phyloP scores from a whole-genome alignment of 129 eudicot species.

The Artemisia argyi region DNA sequence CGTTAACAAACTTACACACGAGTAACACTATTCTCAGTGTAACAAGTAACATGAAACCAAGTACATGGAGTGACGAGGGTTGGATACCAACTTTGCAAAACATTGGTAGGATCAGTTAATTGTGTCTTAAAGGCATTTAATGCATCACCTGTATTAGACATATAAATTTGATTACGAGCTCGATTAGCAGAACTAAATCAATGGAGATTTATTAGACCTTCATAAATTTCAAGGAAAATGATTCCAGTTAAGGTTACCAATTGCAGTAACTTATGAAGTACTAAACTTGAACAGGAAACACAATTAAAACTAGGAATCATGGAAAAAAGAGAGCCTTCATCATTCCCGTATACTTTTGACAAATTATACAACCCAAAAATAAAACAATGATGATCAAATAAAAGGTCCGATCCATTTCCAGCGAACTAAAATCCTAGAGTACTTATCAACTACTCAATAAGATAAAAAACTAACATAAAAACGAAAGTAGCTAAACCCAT shows the following conservation, averaged over 20 bases:
- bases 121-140: constrained; percentile 52
- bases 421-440: constrained; percentile 26
- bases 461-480: background rate
- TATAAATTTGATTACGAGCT: constrained; percentile 2
- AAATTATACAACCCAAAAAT: constrained; percentile 32
- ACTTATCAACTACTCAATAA: constrained; percentile 16
- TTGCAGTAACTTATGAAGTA: background rate
- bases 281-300: background rate
- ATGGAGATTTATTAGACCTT: background rate
- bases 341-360: constrained; percentile 40
- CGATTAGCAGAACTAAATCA: background rate
- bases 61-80: constrained; percentile 69
- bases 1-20: constrained; percentile 52
- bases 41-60: constrained; percentile 74
- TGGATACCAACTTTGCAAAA: constrained; percentile 79
- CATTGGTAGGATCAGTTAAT: constrained; percentile 63
- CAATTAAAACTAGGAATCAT: background rate
- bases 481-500: too few species aligned
- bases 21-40: constrained; percentile 41
- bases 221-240: background rate
- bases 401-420: constrained; percentile 36
- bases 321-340: constrained; percentile 43
- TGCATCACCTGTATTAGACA: constrained; percentile 66
- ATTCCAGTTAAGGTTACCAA: background rate
- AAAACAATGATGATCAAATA: constrained; percentile 39